Base-by-base conservation (phyloP, 2,329 filamentous ascomycete species). In the Clonostachys rosea region DNA sequence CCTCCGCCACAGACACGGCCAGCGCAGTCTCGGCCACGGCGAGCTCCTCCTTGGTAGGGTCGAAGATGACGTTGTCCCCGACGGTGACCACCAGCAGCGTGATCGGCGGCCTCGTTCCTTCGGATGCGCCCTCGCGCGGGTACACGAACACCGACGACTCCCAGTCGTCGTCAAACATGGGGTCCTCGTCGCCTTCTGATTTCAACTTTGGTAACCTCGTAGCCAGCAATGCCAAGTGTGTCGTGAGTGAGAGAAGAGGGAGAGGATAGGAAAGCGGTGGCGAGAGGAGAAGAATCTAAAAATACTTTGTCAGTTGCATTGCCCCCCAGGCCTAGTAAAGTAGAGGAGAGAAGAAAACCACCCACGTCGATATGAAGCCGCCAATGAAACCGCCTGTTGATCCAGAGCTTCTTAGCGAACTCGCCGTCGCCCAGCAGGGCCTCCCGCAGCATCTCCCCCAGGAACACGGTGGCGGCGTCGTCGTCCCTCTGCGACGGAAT, bases 141-240 rank as follows among this genome's bases (percentile, higher is more conserved):
- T 95, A 99, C 33, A 99, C 73, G 48, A 83, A 84, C 16, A 82
- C 77, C 1, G 91, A 84, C 14, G 87, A 87, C 53, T 87, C 89
- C 94, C 94, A 99, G 71, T 99, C 94, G 69, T 99, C 94, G 70
- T 96, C 87, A 68, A 99, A 99, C 62, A 96, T 84, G 12, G 94
- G 94, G 58, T 99, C 94, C 70, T 99, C 94, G 68, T 97, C 92
- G 49, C 82, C 81, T 65, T 95, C 88, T 2, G 91, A 96, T 63
- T 89, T 89, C 45, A 96, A 76, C 24, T 84, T 80, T 8, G 94
- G 94, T 4, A 97, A 76, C 53, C 87, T 84, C 7, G 94, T 92
- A 33, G 89, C 85, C 52, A 96, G 83, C 42, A 99, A 86, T 4
- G 94, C 94, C 50, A 99, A 85, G 64, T 99, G 91, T 43, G 89